Percentiles rank a stretch among this genome's conserved stretches.
Evolutionary conservation across 2,329 filamentous ascomycete species (phyloP).

Genomic region (Microdochium nivale): DNA sequence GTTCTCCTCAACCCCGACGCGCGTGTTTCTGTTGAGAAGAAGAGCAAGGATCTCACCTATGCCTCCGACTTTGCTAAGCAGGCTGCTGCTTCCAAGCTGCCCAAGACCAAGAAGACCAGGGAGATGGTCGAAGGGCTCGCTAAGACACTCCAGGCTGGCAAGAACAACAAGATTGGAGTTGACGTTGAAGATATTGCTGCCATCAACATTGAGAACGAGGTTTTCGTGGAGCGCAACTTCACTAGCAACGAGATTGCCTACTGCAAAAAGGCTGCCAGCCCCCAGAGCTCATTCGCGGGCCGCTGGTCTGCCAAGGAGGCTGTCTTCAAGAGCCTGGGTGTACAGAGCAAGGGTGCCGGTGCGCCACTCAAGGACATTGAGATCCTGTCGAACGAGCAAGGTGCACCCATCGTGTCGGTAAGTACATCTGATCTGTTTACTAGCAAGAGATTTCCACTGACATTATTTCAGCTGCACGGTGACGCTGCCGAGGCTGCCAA

Average conservation of each 20-base stretch:
- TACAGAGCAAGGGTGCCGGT: slow-evolving; percentile 78
- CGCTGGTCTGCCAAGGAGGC: slow-evolving; percentile 98
- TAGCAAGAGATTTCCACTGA: slow-evolving; percentile 24
- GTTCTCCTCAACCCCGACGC: slow-evolving; percentile 93
- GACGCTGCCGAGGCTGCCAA: slow-evolving; percentile 76
- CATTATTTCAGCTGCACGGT: slow-evolving; percentile 62
- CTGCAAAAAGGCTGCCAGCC: slow-evolving; percentile 69
- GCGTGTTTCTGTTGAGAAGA: slow-evolving; percentile 78
- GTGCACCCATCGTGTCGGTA: slow-evolving; percentile 79
- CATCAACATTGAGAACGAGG: slow-evolving; percentile 89
- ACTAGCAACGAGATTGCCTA: slow-evolving; percentile 77
- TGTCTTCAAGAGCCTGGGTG: slow-evolving; percentile 93
- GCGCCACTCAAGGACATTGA: slow-evolving; percentile 93
- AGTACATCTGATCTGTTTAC: slow-evolving; percentile 27
- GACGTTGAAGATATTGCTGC: slow-evolving; percentile 85
- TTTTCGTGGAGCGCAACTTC: slow-evolving; percentile 92
- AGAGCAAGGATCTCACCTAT: slow-evolving; percentile 71
- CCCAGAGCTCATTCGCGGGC: slow-evolving; percentile 86
- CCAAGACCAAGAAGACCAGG: slow-evolving; percentile 54
- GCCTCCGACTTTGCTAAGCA: slow-evolving; percentile 61
- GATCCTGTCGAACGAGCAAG: slow-evolving; percentile 71
- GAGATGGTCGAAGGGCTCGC: slow-evolving; percentile 73
- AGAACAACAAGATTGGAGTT: slow-evolving; percentile 76
- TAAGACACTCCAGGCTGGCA: slow-evolving; percentile 38
- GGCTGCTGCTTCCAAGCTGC: slow-evolving; percentile 37